phyloP scores from a whole-genome alignment of 495 filamentous ascomycete genomes.

The Penicillium waksmanii region DNA sequence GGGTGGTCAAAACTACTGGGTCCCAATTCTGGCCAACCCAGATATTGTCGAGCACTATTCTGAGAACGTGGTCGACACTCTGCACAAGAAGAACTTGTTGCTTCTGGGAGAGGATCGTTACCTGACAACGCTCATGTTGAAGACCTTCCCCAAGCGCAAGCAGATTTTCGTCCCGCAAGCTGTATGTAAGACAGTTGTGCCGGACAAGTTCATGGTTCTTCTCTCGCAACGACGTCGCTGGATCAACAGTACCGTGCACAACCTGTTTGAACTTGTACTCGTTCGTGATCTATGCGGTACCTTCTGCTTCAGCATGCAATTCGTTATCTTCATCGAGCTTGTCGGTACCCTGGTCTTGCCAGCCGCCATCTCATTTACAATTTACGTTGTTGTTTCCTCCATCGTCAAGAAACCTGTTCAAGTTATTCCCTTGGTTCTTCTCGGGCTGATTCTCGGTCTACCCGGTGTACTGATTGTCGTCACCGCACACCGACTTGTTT shows the following conservation, averaged over 20 bases:
- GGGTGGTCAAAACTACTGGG: constrained; percentile 98
- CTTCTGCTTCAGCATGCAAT: constrained; percentile 99
- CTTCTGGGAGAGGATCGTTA: constrained; percentile 97
- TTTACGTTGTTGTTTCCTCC: constrained; percentile 91
- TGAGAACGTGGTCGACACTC: constrained; percentile 97
- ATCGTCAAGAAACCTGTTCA: constrained; percentile 84
- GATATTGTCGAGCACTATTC: constrained; percentile 99
- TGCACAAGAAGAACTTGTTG: constrained; percentile 97
- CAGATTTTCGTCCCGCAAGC: constrained; percentile 98
- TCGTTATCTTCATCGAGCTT: constrained; percentile 94
- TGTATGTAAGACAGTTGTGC: constrained; percentile 97
- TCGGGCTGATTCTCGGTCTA: constrained; percentile 90
- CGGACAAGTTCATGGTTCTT: constrained; percentile 88
- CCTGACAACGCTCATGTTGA: constrained; percentile 94
- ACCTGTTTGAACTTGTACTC: constrained; percentile 94
- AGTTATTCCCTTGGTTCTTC: constrained; percentile 86
- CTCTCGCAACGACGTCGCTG: constrained; percentile 93
- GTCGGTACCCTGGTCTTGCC: constrained; percentile 93
- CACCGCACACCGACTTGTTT: constrained; percentile 92
- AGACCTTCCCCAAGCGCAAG: constrained; percentile 98
- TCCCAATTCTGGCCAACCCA: constrained; percentile 96
- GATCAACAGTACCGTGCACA: constrained; percentile 99
- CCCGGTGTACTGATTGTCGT: constrained; percentile 92
- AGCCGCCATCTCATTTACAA: constrained; percentile 93
- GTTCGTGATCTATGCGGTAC: constrained; percentile 97